Conservation (phyloP, 2,329 filamentous ascomycete genomes). For the Cytospora paraplurivora region DNA sequence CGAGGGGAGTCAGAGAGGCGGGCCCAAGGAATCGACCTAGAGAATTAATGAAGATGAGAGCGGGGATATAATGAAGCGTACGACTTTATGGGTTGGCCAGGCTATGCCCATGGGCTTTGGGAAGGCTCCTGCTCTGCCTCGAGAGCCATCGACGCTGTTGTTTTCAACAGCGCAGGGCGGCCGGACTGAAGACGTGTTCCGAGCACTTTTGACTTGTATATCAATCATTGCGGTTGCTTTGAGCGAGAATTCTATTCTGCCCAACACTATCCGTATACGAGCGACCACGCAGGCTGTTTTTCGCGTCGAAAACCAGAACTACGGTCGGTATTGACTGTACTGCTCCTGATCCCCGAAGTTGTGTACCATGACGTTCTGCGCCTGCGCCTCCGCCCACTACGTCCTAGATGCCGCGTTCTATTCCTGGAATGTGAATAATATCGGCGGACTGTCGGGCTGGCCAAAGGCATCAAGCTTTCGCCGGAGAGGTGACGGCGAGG, state of each 20-base stretch:
- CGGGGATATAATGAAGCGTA: not conserved
- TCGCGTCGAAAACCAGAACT: not conserved
- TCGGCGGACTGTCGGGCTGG: too few species aligned
- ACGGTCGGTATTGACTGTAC: not conserved
- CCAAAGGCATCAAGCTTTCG: too few species aligned
- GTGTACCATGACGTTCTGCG: too few species aligned
- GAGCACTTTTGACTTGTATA: not conserved
- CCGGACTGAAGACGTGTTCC: not conserved
- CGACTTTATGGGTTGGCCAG: not conserved
- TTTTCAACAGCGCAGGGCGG: not conserved
- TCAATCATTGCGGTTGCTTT: not conserved
- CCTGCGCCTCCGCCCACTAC: too few species aligned
- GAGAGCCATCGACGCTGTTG: not conserved
- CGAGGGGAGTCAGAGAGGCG: not conserved
- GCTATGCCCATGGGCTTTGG: not conserved
- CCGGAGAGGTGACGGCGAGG: too few species aligned
- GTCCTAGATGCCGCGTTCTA: too few species aligned
- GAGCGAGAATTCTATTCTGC: not conserved
- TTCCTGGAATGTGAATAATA: too few species aligned
- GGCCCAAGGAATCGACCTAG: not conserved
- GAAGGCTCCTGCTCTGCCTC: not conserved
- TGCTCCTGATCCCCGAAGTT: not conserved
- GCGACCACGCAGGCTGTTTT: not conserved
- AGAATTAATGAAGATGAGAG: not conserved
- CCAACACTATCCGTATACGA: not conserved